phyloP scores from a whole-genome alignment of 2,329 filamentous ascomycete species.

The Ceratocystis eucalypticola region DNA sequence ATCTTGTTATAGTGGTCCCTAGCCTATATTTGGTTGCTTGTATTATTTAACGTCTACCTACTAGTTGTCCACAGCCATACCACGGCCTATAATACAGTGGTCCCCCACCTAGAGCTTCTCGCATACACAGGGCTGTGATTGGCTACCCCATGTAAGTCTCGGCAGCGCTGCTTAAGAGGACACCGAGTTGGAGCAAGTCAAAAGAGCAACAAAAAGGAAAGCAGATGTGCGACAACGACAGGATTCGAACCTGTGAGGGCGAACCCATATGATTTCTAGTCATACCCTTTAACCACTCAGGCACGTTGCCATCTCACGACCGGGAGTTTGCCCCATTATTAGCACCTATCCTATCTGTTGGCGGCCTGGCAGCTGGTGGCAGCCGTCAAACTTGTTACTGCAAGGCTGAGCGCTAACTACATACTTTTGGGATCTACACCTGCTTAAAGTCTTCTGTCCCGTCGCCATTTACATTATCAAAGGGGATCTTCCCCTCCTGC shows the following conservation, averaged over 20 bases:
- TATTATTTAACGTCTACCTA: too few relatives aligned
- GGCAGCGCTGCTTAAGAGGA: background rate
- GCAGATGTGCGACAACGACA: conserved; percentile 7
- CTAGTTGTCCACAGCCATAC: too few relatives aligned
- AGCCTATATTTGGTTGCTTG: too few relatives aligned
- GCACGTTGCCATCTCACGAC: background rate
- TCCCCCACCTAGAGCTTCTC: background rate
- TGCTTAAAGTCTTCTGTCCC: background rate
- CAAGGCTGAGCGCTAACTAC: background rate
- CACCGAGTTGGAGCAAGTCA: background rate
- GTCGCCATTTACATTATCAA: background rate
- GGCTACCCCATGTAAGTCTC: background rate
- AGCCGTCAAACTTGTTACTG: rapidly evolving
- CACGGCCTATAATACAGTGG: background rate
- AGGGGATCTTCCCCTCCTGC: background rate
- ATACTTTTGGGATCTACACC: background rate
- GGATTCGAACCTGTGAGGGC: conserved; percentile 15
- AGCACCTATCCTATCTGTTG: background rate
- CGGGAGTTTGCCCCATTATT: background rate
- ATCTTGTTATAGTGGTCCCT: background rate
- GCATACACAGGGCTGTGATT: background rate
- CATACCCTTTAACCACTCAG: conserved; percentile 16
- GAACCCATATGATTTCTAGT: conserved; percentile 15
- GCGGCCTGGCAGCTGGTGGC: background rate
- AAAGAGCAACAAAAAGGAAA: background rate